A percentile compares a stretch with the other conserved stretches of the same genome.
phyloP scores from a whole-genome alignment of 164 flowering plant species.

The Magnolia officinalis region DNA sequence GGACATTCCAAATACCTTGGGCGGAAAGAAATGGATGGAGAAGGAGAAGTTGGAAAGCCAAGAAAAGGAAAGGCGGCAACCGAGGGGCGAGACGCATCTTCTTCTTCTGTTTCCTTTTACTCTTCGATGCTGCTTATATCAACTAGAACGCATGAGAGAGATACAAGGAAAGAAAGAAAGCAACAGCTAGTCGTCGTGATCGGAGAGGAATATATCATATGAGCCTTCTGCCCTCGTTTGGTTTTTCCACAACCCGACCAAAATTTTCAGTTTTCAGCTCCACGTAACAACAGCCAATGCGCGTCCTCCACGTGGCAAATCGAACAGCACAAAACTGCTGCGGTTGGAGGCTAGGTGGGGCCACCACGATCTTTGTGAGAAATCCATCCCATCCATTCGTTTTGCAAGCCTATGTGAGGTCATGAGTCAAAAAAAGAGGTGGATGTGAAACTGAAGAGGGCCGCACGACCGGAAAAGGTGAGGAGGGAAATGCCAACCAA shows the following conservation, averaged over 20 bases:
- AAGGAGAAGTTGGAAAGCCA: background rate
- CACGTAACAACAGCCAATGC: background rate
- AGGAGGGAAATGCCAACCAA: no score
- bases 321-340: no score
- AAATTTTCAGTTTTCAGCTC: background rate
- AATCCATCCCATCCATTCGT: no score
- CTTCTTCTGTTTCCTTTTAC: background rate
- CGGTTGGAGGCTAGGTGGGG: no score
- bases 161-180: background rate
- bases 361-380: no score
- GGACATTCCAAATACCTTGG: background rate
- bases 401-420: no score
- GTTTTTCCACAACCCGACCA: background rate
- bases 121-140: background rate
- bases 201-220: background rate
- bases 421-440: no score
- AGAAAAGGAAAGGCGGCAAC: background rate
- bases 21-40: background rate
- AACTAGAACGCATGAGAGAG: background rate
- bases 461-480: no score
- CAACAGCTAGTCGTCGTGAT: background rate
- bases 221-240: no score
- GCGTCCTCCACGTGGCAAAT: background rate
- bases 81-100: background rate
- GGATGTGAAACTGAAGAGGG: no score